phyloP scores from a whole-genome alignment of 352 stramenopile species.

The Globisporangium apiculatum region DNA sequence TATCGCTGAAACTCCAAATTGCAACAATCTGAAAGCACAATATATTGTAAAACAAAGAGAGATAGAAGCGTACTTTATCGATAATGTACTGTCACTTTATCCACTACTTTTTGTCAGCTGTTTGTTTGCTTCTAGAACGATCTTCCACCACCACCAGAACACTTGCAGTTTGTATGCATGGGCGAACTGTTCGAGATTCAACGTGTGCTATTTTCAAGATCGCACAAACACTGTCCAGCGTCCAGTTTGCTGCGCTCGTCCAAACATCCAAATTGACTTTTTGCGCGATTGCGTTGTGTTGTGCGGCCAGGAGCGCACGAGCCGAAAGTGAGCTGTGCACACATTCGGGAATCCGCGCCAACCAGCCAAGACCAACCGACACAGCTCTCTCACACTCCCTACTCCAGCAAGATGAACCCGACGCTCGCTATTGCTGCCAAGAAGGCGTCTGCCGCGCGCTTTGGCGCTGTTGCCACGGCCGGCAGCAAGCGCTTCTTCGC shows the following conservation, averaged over 20 bases:
- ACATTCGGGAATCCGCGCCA: constrained; percentile 14
- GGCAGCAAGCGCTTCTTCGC: constrained; percentile 64
- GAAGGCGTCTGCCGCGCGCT: constrained; percentile 39
- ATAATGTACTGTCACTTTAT: no score
- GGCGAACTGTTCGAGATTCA: no score
- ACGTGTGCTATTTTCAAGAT: neutral
- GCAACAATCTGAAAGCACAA: no score
- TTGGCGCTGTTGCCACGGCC: constrained; percentile 14
- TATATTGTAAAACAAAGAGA: no score
- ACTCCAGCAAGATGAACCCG: constrained; percentile 51
- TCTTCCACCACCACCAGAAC: neutral
- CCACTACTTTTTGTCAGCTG: no score
- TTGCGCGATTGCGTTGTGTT: neutral
- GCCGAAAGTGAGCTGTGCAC: neutral
- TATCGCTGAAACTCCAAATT: no score
- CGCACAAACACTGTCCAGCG: neutral
- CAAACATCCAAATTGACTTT: neutral
- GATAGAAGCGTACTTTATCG: no score
- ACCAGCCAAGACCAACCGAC: constrained; percentile 7
- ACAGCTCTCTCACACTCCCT: neutral
- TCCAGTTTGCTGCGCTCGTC: neutral
- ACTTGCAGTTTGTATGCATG: neutral
- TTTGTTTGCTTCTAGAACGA: neutral
- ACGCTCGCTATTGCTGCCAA: constrained; percentile 54
- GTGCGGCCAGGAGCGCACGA: neutral